phyloP scores from a whole-genome alignment of 768 basidiomycete genomes.

The Lactarius pseudohatsudake region DNA sequence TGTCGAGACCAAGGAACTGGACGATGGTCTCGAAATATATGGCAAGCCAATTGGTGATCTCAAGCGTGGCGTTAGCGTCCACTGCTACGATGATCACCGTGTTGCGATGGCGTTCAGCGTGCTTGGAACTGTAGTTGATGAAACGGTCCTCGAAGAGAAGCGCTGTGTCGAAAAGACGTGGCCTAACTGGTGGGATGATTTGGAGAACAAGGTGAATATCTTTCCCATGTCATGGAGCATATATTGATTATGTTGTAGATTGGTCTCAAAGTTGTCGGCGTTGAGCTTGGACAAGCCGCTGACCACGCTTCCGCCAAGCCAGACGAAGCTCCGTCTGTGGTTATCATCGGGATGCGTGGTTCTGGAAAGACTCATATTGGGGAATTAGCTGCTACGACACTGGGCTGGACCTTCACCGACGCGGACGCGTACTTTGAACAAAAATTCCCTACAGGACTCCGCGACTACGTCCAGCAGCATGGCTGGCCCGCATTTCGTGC shows the following conservation, averaged over 20 bases:
- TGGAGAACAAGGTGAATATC: constrained; percentile 82
- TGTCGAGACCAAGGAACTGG: constrained; percentile 86
- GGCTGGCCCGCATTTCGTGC: constrained; percentile 91
- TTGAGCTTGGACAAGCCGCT: constrained; percentile 57
- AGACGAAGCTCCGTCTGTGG: constrained; percentile 54
- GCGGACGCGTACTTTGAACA: constrained; percentile 79
- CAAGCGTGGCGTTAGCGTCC: constrained; percentile 70
- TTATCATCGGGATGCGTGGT: constrained; percentile 95
- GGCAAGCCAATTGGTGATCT: constrained; percentile 69
- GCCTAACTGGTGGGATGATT: constrained; percentile 99
- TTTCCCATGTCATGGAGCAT: neutral
- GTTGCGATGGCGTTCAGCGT: constrained; percentile 99
- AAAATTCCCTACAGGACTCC: constrained; percentile 59
- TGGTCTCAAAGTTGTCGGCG: constrained; percentile 82
- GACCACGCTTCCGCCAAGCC: constrained; percentile 44
- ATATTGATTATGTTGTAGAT: constrained; percentile 53
- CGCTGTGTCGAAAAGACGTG: constrained; percentile 99
- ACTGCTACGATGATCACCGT: constrained; percentile 98
- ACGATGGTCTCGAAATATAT: constrained; percentile 89
- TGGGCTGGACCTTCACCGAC: constrained; percentile 78
- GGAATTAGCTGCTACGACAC: constrained; percentile 64
- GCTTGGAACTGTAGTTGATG: constrained; percentile 66
- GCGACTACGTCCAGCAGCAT: constrained; percentile 73
- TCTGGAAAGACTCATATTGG: constrained; percentile 93
- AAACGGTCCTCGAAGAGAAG: constrained; percentile 91